These are phyloP conservation scores for Aspergillus baeticus DNA, from an alignment of 495 filamentous ascomycete genomes.

Conservation along the genomic window DNA sequence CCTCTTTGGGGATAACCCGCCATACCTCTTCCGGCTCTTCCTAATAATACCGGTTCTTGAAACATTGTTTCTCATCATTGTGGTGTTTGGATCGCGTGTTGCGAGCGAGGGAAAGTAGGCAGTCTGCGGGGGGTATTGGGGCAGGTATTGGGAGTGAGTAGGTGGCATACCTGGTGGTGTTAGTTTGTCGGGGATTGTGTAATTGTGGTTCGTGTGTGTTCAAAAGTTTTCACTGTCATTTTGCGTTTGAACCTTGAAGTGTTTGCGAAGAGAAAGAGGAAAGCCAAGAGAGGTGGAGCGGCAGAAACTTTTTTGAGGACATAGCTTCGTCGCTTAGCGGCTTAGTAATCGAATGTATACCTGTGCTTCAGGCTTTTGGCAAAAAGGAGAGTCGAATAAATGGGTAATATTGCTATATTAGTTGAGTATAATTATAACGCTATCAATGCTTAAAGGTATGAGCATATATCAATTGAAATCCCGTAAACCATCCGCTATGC, in stretches of 20 bases:
- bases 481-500: background rate
- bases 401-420: too few species aligned
- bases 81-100: conserved; percentile 15
- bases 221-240: too few species aligned
- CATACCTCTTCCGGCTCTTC: conserved; percentile 57
- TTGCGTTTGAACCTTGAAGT: background rate
- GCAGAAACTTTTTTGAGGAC: conserved; percentile 4
- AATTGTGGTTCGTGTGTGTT: background rate
- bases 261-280: background rate
- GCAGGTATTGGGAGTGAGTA: background rate
- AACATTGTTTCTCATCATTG: conserved; percentile 46
- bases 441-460: too few species aligned
- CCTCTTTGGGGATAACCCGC: conserved; percentile 16
- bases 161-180: background rate
- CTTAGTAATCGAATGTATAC: conserved; percentile 1
- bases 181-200: background rate
- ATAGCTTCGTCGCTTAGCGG: conserved; percentile 6
- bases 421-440: too few species aligned
- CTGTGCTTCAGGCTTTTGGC: too few species aligned
- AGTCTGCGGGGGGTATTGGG: background rate
- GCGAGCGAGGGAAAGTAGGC: background rate
- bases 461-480: too few species aligned
- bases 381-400: too few species aligned
- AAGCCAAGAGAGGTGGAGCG: background rate
- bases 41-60: conserved; percentile 47